Percentiles rank a stretch among this genome's conserved stretches.
These are phyloP conservation scores for Chytriomyces hyalinus DNA, from an alignment of 192 early-diverging fungal species.

Conservation along the genomic window DNA sequence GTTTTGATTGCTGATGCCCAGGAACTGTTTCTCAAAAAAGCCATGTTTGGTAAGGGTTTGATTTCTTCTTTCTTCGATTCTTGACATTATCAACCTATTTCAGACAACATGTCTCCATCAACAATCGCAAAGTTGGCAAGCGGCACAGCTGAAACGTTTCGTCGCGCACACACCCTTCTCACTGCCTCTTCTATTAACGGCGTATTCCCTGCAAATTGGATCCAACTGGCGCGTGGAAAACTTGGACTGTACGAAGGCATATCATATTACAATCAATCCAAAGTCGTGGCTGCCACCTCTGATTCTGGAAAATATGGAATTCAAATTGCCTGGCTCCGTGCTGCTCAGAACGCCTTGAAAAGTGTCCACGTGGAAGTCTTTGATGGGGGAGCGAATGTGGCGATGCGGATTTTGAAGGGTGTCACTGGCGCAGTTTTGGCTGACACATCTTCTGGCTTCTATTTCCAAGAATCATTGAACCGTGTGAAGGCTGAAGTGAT, in stretches of 20 bases:
- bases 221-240: not conserved
- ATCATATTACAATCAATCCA: not conserved
- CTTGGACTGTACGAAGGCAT: not conserved
- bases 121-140: not conserved
- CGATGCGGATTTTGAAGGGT: not conserved
- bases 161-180: not conserved
- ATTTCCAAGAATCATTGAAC: not conserved
- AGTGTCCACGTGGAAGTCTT: not conserved
- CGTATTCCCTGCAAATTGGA: not conserved
- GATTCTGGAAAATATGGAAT: not conserved
- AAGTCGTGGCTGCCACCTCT: not conserved
- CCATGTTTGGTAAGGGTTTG: not conserved
- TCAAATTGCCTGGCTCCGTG: not conserved
- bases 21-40: not conserved
- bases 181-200: not conserved
- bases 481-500: not conserved
- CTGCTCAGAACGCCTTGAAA: not conserved
- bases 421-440: not conserved
- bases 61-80: not conserved
- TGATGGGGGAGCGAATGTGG: not conserved
- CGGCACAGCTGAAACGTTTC: not conserved
- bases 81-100: not conserved
- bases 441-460: not conserved
- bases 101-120: conserved; percentile 1
- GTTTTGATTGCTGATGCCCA: not conserved